phyloP scores from a whole-genome alignment of 1,139 yeast species.

The Hyphopichia wangnamkhiaoensis region DNA sequence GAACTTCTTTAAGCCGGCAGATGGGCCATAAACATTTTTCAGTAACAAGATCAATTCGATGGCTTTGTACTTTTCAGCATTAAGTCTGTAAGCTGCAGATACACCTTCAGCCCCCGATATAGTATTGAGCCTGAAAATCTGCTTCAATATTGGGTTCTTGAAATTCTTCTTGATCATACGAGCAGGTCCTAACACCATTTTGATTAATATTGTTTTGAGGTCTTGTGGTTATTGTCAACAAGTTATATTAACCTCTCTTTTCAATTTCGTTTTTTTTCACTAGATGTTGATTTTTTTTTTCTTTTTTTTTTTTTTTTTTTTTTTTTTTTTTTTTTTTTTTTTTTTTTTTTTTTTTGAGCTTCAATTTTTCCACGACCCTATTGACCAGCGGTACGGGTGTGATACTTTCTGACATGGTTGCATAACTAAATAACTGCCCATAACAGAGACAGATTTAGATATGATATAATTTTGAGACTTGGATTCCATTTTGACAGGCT shows the following conservation, averaged over 20 bases:
- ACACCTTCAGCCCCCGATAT: slow-evolving; percentile 37
- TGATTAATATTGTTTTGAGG: neutral
- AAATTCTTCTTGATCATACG: slow-evolving; percentile 25
- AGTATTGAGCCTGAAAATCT: slow-evolving; percentile 37
- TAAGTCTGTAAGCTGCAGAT: slow-evolving; percentile 34
- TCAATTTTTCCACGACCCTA: neutral
- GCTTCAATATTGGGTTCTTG: slow-evolving; percentile 29
- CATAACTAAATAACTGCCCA: too few relatives aligned
- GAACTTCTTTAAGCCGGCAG: slow-evolving; percentile 49
- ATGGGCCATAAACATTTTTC: slow-evolving; percentile 28
- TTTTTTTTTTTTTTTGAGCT: neutral
- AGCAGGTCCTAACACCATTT: slow-evolving; percentile 5
- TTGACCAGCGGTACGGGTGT: neutral
- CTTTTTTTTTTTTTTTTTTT: neutral
- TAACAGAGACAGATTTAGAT: too few relatives aligned
- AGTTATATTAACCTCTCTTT: too few relatives aligned
- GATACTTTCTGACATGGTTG: too few relatives aligned
- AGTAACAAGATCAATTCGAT: slow-evolving; percentile 34
- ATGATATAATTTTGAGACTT: too few relatives aligned
- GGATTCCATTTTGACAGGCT: too few relatives aligned
- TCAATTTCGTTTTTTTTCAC: neutral
- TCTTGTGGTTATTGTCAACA: neutral
- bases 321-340: neutral
- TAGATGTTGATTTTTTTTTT: neutral
- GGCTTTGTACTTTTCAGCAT: slow-evolving; percentile 22